These are phyloP conservation scores for Pseudocercospora pini-densiflorae DNA, from an alignment of 2,329 filamentous ascomycete genomes.

Conservation along the genomic window DNA sequence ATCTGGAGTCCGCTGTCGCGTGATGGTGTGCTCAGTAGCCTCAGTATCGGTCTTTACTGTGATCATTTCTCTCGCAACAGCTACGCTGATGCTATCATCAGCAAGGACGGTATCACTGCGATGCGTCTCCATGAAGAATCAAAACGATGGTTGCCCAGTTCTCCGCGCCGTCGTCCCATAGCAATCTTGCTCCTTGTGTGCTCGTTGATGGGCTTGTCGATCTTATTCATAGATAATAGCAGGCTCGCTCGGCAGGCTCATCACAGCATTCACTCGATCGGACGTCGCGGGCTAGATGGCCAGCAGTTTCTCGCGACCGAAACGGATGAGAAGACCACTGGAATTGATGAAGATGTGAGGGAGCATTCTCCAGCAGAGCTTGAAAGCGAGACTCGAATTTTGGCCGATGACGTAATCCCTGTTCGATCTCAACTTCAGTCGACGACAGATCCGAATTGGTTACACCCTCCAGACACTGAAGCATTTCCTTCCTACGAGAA, in stretches of 20 bases:
- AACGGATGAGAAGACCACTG: not conserved
- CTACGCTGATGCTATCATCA: too few species aligned
- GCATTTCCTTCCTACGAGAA: not conserved
- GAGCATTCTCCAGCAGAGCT: too few species aligned
- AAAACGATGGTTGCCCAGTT: not conserved
- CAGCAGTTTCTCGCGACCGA: not conserved
- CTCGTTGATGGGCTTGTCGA: not conserved
- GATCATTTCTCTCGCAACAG: too few species aligned
- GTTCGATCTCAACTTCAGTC: not conserved
- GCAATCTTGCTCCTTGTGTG: not conserved
- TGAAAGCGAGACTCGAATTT: too few species aligned
- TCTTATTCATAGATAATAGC: not conserved
- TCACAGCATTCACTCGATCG: not conserved
- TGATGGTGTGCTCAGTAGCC: too few species aligned
- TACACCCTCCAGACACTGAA: not conserved
- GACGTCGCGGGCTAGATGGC: not conserved
- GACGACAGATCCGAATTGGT: conserved; percentile 1
- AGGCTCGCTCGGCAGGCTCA: not conserved
- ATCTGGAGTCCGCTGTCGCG: too few species aligned
- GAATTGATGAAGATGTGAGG: too few species aligned
- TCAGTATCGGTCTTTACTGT: too few species aligned
- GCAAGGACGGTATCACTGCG: not conserved
- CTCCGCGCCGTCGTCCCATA: not conserved
- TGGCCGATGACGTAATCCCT: not conserved
- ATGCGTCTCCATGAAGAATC: not conserved